Conservation (phyloP, 345 rosid genomes). For the Eucalyptus erythrocorys region DNA sequence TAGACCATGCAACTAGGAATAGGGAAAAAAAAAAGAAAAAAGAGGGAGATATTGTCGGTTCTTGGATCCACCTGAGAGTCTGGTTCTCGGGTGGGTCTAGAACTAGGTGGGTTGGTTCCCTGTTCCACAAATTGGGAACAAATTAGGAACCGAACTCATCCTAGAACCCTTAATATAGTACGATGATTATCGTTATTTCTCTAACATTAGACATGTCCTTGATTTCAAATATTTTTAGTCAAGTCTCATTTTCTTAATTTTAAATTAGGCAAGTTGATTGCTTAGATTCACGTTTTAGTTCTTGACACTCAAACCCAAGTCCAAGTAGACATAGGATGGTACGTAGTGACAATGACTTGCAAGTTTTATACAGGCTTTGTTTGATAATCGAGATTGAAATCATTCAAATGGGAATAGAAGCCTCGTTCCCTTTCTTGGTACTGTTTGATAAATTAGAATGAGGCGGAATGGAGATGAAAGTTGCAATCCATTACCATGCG, state of each 20-base stretch:
- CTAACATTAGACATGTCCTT: background rate
- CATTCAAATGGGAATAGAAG: background rate
- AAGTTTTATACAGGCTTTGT: background rate
- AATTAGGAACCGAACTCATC: no score
- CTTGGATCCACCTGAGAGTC: no score
- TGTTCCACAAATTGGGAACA: accelerated
- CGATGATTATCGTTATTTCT: background rate
- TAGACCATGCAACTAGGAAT: no score
- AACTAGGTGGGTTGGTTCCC: no score
- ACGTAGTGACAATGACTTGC: background rate
- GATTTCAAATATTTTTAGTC: background rate
- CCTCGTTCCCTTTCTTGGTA: background rate
- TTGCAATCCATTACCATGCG: background rate
- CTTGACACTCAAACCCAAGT: background rate
- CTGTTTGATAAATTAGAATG: background rate
- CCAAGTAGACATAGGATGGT: background rate
- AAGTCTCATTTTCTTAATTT: background rate
- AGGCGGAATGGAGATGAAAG: background rate
- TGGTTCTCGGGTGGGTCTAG: no score
- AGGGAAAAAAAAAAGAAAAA: no score
- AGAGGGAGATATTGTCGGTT: no score
- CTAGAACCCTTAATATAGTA: no score
- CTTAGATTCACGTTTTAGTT: background rate
- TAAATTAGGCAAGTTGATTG: background rate
- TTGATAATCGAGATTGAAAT: background rate